Base-by-base conservation (phyloP, 129 eudicot genomes). In the Centella asiatica region DNA sequence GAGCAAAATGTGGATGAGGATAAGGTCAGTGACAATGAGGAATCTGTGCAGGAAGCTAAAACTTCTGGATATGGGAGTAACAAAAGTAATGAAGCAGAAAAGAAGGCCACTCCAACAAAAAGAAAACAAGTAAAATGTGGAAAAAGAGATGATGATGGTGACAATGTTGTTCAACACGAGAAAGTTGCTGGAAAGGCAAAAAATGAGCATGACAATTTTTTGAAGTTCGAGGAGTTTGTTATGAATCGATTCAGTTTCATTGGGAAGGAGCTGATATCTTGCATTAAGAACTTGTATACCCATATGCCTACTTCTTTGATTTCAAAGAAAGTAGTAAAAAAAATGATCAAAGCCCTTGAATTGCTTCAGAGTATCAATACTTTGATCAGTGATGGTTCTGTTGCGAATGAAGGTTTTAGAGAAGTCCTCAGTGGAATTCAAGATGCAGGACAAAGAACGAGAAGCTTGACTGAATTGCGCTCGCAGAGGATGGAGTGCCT, bases 291-390 rank as follows among this genome's bases (percentile, higher is more conserved):
- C 63, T 56, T 89, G 73, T 85, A 61, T 67, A 85, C 95, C 0
- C 95, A 89, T 70, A 58, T 89, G 81, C 95, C 95, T 10, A 85
- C 88, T 7, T 69, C 80, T 50, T 61, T 28, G 9, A 68, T 89
- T 50, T 27, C 83, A 7, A 20, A 55, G 19, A 64, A 74, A 37
- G 51, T 33, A 3, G 80, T 64, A 4, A 57, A 20, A 45, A 33
- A 20, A 57, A 33, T 57, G 46, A 32, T 57, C 0, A 10, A 6
- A 57, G 29, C 11, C 1, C 3, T 57, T 20, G 63, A 34, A 13
- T 39, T 57, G 28, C 17, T 57, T 57, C 19, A 11, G 19, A 33
- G 3, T 2, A 33, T 34, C 5, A 28, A 20, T 14, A 57, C 28
- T 20, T 11, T 56, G 5, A 9, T 34, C 15, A n/a, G 60, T n/a